phyloP scores from a whole-genome alignment of 306 rosid species.

The Begonia masoniana region DNA sequence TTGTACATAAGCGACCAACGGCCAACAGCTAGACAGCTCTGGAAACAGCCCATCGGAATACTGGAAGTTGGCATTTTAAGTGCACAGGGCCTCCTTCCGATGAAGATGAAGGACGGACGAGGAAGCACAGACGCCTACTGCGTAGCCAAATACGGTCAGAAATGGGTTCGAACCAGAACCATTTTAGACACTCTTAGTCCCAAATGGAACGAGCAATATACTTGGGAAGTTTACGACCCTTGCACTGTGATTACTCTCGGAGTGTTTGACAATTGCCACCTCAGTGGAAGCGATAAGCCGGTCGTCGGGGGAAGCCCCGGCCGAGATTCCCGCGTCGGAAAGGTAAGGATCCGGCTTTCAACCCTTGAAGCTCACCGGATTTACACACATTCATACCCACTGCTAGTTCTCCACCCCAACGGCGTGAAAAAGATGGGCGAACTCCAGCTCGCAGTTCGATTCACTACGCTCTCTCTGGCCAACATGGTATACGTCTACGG shows the following conservation, averaged over 20 bases:
- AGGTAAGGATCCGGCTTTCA: slow-evolving; percentile 21
- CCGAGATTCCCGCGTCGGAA: slow-evolving; percentile 66
- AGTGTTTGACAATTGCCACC: slow-evolving; percentile 74
- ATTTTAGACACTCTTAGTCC: slow-evolving; percentile 63
- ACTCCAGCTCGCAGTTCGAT: background rate
- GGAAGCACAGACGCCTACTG: slow-evolving; percentile 82
- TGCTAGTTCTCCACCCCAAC: background rate
- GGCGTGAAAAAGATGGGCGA: background rate
- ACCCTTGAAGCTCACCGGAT: background rate
- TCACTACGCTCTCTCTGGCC: background rate
- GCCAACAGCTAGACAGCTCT: slow-evolving; percentile 85
- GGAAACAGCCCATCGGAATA: slow-evolving; percentile 81
- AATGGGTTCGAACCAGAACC: slow-evolving; percentile 92
- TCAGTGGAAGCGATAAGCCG: slow-evolving; percentile 24
- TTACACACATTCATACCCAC: background rate
- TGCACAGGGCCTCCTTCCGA: slow-evolving; percentile 82
- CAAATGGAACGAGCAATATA: slow-evolving; percentile 93
- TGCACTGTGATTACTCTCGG: slow-evolving; percentile 84
- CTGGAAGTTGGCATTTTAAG: slow-evolving; percentile 81
- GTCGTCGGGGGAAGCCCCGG: slow-evolving; percentile 6
- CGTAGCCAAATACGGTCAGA: slow-evolving; percentile 82
- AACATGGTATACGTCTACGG: background rate
- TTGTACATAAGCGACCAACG: slow-evolving; percentile 75
- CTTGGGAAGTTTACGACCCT: slow-evolving; percentile 93
- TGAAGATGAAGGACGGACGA: slow-evolving; percentile 75